These are phyloP conservation scores for Papiliotrema nemorosa DNA, from an alignment of 1,284 basidiomycete species.

Conservation along the genomic window DNA sequence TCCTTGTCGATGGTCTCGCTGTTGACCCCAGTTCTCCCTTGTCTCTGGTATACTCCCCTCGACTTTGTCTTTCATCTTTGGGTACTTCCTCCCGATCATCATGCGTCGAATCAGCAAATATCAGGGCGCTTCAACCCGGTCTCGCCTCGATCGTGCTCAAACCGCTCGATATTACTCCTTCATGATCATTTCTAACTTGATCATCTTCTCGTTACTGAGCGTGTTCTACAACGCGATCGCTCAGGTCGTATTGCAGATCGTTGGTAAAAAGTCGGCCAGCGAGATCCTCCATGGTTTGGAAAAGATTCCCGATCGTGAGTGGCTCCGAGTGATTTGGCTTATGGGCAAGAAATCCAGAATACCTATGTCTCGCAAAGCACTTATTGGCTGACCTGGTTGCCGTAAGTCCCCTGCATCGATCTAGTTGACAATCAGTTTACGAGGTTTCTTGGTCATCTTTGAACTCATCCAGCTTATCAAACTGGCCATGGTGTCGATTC, in stretches of 20 bases:
- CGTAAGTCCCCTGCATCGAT: conserved; percentile 54
- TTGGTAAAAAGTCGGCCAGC: conserved; percentile 61
- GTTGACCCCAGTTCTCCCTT: conserved; percentile 57
- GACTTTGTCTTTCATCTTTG: conserved; percentile 78
- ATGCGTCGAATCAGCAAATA: conserved; percentile 81
- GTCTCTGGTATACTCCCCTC: conserved; percentile 86
- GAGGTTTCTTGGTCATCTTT: conserved; percentile 89
- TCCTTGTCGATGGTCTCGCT: background rate
- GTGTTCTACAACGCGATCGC: conserved; percentile 74
- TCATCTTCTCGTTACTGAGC: conserved; percentile 87
- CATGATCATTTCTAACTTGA: conserved; percentile 68
- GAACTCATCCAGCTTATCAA: conserved; percentile 95
- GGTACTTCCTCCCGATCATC: conserved; percentile 78
- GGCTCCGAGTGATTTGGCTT: background rate
- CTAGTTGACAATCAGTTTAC: conserved; percentile 56
- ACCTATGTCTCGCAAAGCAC: conserved; percentile 75
- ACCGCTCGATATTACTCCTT: conserved; percentile 87
- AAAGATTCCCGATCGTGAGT: conserved; percentile 31
- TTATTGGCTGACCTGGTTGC: conserved; percentile 91
- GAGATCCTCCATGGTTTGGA: conserved; percentile 66
- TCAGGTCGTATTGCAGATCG: conserved; percentile 65
- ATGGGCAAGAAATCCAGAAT: conserved; percentile 63
- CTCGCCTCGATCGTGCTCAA: conserved; percentile 79
- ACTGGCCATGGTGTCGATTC: conserved; percentile 77
- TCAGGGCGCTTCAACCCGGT: conserved; percentile 64